Conservation (phyloP, 768 basidiomycete genomes). For the Auricularia heimuer region DNA sequence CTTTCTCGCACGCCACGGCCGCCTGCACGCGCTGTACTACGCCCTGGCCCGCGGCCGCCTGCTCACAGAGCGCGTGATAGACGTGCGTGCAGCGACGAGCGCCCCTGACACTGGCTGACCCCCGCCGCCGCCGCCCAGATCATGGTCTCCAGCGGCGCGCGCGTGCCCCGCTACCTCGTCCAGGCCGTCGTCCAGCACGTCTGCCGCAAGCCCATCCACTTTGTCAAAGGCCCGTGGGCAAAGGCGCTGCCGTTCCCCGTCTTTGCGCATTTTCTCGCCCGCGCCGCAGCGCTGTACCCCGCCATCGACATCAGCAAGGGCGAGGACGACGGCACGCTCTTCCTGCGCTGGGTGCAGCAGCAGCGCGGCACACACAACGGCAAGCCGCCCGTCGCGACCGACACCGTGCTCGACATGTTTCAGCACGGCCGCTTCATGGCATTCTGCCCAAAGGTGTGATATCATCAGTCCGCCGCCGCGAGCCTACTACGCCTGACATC, state of each 20-base stretch:
- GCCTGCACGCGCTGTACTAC: conserved; percentile 32
- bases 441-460: conserved; percentile 54
- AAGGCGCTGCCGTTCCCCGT: conserved; percentile 50
- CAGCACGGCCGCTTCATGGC: conserved; percentile 76
- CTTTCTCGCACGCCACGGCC: conserved; percentile 66
- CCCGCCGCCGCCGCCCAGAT: conserved; percentile 34
- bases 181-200: conserved; percentile 74
- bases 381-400: conserved; percentile 13
- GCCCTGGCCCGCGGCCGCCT: conserved; percentile 66
- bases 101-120: conserved; percentile 11
- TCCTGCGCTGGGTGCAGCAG: conserved; percentile 58
- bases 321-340: conserved; percentile 65
- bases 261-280: conserved; percentile 53
- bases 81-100: conserved; percentile 38
- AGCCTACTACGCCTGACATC: not conserved
- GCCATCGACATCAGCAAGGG: conserved; percentile 33
- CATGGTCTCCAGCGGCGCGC: conserved; percentile 64
- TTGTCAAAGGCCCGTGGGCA: conserved; percentile 69
- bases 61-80: conserved; percentile 53
- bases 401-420: conserved; percentile 53
- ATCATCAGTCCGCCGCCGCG: conserved; percentile 3
- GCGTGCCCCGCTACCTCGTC: conserved; percentile 67
- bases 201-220: conserved; percentile 61
- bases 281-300: conserved; percentile 49
- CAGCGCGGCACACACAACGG: conserved; percentile 29